Base-by-base conservation (phyloP, 192 early-diverging fungal species). In the Backusella tuberculispora region DNA sequence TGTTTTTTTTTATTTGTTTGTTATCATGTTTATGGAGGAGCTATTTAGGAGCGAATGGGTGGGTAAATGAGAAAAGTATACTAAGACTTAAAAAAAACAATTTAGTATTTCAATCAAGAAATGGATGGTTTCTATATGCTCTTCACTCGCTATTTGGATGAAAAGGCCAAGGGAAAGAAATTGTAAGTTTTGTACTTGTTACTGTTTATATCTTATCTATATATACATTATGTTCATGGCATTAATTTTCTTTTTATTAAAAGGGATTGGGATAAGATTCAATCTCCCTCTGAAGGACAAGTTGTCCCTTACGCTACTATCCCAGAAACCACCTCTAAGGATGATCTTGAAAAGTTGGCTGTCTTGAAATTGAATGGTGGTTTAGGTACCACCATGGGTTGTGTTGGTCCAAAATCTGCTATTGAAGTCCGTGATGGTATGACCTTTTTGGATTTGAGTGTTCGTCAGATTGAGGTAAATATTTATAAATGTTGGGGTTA, bases 341-440 rank as follows among this genome's bases (percentile, higher is more conserved):
- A 85, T 19, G 83, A 92, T 75, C 88, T 99, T 60, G 83, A 82
- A 69, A 99, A 99, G 83, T 89, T 99, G 10, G 98, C 97, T 15
- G 98, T 99, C 8, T 84, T 99, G n/a, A 99, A 99, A 87, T 89
- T 99, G 63, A 99, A 99, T 74, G 98, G 98, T 83, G 98, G 98
- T 69, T 88, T 99, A 10, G 98, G 98, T 44, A 99, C 98, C 41
- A 98, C 98, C 60, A 99, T 99, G 98, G 98, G 97, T 24, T 98
- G 96, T 71, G 94, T 98, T 73, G 97, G 97, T 42, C 97, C 97
- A 66, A 99, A 99, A 87, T 93, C 91, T 81, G 98, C 93, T 34
- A 99, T 99, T 75, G 98, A 98, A 89, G 98, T 99, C 47, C 92
- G 96, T 69, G 97, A 98, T 75, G 93, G 95, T 43, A 95, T 97